phyloP scores from a whole-genome alignment of 2,329 filamentous ascomycete species.

The Remersonia thermophila region DNA sequence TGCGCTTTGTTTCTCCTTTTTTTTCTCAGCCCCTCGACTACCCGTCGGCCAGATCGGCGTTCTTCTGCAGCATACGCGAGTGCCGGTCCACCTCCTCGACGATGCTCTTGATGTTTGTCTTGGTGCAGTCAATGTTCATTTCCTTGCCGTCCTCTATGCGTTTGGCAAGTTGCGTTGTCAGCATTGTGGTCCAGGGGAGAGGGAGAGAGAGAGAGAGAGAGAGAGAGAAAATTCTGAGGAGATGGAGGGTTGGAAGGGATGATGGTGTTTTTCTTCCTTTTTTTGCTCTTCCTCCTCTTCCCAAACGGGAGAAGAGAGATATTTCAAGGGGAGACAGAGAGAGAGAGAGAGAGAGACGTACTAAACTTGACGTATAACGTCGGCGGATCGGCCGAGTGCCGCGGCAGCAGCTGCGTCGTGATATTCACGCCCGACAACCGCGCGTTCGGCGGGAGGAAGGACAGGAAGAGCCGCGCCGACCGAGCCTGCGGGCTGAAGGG shows the following conservation, averaged over 20 bases:
- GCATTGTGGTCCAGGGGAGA: not conserved
- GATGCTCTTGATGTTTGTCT: slow-evolving; percentile 73
- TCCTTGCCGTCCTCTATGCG: slow-evolving; percentile 94
- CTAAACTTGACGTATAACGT: slow-evolving; percentile 75
- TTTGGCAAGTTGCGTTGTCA: slow-evolving; percentile 1
- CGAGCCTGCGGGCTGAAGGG: slow-evolving; percentile 73
- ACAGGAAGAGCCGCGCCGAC: slow-evolving; percentile 78
- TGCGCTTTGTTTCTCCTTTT: no score
- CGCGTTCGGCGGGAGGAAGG: slow-evolving; percentile 68
- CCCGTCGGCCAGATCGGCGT: slow-evolving; percentile 66
- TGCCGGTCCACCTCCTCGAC: slow-evolving; percentile 84
- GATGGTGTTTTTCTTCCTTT: no score
- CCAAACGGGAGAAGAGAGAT: no score
- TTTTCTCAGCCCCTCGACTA: no score
- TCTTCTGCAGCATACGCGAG: slow-evolving; percentile 67
- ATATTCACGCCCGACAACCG: slow-evolving; percentile 63
- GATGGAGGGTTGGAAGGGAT: no score
- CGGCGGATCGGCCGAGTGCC: slow-evolving; percentile 54
- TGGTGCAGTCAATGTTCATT: slow-evolving; percentile 68
- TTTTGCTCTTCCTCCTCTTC: no score
- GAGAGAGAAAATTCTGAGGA: no score
- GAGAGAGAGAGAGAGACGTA: slow-evolving; percentile 30
- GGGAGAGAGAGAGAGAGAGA: slow-evolving; percentile 1
- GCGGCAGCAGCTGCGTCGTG: slow-evolving; percentile 62
- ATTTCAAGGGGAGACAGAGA: no score